Evolutionary conservation across 2,329 filamentous ascomycete genomes (phyloP).

Genomic region (Nectriaceae sp.): DNA sequence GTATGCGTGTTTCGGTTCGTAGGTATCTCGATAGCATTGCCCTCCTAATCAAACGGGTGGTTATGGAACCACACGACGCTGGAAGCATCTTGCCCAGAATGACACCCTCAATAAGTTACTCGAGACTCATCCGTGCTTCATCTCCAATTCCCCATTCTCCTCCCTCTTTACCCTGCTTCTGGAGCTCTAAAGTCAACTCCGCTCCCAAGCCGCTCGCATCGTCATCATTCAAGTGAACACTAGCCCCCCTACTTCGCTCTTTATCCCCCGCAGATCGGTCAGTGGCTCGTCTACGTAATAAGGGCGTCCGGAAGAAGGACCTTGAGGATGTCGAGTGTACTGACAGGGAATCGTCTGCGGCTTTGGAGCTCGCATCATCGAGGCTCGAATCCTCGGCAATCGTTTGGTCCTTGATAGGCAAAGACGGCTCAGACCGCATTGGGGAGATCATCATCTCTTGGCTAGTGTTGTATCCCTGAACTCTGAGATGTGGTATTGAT

Average conservation of each 20-base stretch:
- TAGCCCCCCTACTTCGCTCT: constrained; percentile 42
- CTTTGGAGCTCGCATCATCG: constrained; percentile 31
- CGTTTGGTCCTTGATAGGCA: constrained; percentile 21
- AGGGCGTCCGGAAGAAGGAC: constrained; percentile 45
- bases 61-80: background rate
- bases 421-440: constrained; percentile 23
- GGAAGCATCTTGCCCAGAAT: background rate
- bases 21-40: background rate
- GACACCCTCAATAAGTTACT: no score
- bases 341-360: constrained; percentile 46
- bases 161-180: constrained; percentile 55
- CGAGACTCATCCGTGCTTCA: constrained; percentile 80
- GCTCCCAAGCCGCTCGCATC: constrained; percentile 42
- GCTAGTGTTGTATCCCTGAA: constrained; percentile 36
- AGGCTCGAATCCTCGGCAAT: constrained; percentile 28
- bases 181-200: constrained; percentile 52
- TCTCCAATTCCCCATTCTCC: constrained; percentile 79
- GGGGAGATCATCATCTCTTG: constrained; percentile 40
- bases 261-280: constrained; percentile 37
- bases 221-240: constrained; percentile 46
- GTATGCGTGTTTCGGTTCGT: background rate
- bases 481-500: constrained; percentile 22
- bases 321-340: constrained; percentile 51
- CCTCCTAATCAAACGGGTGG: background rate
- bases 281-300: constrained; percentile 42